Conservation (phyloP, 441 rosid genomes). For the Caryocar brasiliense region DNA sequence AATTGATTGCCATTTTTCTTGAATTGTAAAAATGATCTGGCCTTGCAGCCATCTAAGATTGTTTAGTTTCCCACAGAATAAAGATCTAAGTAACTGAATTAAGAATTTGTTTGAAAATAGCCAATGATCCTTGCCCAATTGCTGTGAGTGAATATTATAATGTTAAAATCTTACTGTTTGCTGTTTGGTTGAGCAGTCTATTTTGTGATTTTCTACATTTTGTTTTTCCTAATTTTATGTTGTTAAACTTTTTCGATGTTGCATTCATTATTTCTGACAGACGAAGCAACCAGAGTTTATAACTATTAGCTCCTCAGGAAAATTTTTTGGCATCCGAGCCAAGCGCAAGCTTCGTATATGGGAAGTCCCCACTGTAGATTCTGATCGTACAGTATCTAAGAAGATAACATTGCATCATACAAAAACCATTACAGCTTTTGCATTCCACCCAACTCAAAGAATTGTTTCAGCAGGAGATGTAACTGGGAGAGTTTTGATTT, state of each 20-base stretch:
- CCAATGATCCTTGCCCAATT: too few species aligned
- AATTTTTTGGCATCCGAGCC: constrained; percentile 47
- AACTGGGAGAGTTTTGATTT: constrained; percentile 82
- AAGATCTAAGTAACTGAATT: too few species aligned
- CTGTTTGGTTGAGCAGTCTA: not conserved
- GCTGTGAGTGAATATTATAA: too few species aligned
- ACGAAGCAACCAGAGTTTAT: constrained; percentile 50
- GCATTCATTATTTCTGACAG: constrained; percentile 32
- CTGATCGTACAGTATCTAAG: constrained; percentile 28
- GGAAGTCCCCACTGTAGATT: constrained; percentile 57
- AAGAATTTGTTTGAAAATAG: not conserved
- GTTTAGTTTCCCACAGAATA: too few species aligned
- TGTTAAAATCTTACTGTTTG: too few species aligned
- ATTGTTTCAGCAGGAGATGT: constrained; percentile 86
- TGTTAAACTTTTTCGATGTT: constrained; percentile 1
- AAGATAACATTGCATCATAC: constrained; percentile 81
- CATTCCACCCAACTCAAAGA: constrained; percentile 79
- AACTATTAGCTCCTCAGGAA: constrained; percentile 53
- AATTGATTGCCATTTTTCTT: too few species aligned
- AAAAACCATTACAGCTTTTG: constrained; percentile 48
- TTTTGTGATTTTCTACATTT: not conserved
- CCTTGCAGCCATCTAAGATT: too few species aligned
- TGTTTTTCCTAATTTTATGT: not conserved
- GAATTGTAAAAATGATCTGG: too few species aligned
- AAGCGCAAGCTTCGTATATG: constrained; percentile 58